Conservation (phyloP, 2,329 filamentous ascomycete genomes). For the Claviceps africana region DNA sequence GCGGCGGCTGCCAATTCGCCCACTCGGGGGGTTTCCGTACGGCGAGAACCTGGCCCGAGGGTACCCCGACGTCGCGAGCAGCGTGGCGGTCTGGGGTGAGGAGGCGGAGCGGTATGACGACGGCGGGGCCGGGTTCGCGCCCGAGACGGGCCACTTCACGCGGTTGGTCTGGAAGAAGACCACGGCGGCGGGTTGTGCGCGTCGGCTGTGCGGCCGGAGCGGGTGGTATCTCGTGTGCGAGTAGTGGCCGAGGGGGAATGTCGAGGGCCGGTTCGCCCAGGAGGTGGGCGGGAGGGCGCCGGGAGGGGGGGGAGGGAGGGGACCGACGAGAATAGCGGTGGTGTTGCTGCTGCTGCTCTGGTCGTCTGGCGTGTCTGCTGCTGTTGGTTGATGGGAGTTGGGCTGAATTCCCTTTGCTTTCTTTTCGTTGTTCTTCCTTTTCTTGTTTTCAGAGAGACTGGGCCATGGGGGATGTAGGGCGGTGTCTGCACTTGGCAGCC, state of each 20-base stretch:
- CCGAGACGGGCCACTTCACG: constrained; percentile 14
- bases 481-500: no score
- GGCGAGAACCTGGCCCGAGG: constrained; percentile 6
- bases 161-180: constrained; percentile 19
- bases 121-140: constrained; percentile 1
- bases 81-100: constrained; percentile 7
- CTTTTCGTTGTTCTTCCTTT: no score
- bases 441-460: no score
- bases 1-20: constrained; percentile 30
- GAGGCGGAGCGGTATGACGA: constrained; percentile 8
- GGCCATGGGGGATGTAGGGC: no score
- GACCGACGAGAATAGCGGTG: background rate
- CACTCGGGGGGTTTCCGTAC: constrained; percentile 49
- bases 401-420: background rate
- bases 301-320: background rate
- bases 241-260: constrained; percentile 54
- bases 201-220: constrained; percentile 15
- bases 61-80: background rate
- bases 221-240: constrained; percentile 59
- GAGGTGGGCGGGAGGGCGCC: constrained; percentile 12
- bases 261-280: constrained; percentile 36
- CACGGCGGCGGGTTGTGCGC: constrained; percentile 13
- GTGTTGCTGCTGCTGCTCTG: background rate
- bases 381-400: background rate
- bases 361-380: background rate